Evolutionary conservation across 2,329 filamentous ascomycete species (phyloP).

Genomic region (Ceratocystiopsis brevicomis): DNA sequence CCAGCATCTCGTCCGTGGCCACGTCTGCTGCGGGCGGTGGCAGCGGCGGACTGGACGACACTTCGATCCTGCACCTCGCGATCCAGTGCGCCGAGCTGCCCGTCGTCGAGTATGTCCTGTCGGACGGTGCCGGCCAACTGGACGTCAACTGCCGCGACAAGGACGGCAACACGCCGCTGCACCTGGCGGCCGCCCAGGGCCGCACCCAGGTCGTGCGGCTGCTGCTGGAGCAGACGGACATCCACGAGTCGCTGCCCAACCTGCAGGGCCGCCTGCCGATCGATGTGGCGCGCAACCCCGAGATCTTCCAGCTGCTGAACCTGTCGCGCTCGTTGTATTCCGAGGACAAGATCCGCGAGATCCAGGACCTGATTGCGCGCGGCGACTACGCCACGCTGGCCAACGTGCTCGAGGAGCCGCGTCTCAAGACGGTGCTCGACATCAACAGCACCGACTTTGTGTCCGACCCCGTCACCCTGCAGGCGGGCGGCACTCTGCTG

Average conservation of each 20-base stretch:
- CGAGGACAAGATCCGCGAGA: slow-evolving; percentile 65
- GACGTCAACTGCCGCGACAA: slow-evolving; percentile 83
- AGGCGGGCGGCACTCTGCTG: slow-evolving; percentile 75
- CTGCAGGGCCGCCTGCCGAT: slow-evolving; percentile 68
- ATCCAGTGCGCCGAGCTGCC: slow-evolving; percentile 88
- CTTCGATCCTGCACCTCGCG: slow-evolving; percentile 77
- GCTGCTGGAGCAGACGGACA: slow-evolving; percentile 59
- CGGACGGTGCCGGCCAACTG: slow-evolving; percentile 44
- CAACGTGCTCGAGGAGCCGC: slow-evolving; percentile 62
- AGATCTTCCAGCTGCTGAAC: slow-evolving; percentile 91
- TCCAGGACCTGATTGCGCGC: slow-evolving; percentile 57
- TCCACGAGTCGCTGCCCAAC: slow-evolving; percentile 81
- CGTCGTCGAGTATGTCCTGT: slow-evolving; percentile 88
- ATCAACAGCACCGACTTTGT: slow-evolving; percentile 83
- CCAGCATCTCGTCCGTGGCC: slow-evolving; percentile 36
- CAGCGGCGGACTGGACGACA: slow-evolving; percentile 47
- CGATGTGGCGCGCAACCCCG: slow-evolving; percentile 75
- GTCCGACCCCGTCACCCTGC: slow-evolving; percentile 57
- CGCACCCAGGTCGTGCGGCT: slow-evolving; percentile 64
- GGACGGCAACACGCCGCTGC: slow-evolving; percentile 85
- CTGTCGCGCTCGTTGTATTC: slow-evolving; percentile 77
- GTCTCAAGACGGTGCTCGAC: slow-evolving; percentile 72
- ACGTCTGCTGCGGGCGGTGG: slow-evolving; percentile 16
- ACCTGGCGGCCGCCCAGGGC: slow-evolving; percentile 70
- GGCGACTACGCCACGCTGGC: slow-evolving; percentile 64